A percentile compares a stretch with the other conserved stretches of the same genome.
phyloP scores from a whole-genome alignment of 2,329 filamentous ascomycete species.

The Sporothrix mexicana region DNA sequence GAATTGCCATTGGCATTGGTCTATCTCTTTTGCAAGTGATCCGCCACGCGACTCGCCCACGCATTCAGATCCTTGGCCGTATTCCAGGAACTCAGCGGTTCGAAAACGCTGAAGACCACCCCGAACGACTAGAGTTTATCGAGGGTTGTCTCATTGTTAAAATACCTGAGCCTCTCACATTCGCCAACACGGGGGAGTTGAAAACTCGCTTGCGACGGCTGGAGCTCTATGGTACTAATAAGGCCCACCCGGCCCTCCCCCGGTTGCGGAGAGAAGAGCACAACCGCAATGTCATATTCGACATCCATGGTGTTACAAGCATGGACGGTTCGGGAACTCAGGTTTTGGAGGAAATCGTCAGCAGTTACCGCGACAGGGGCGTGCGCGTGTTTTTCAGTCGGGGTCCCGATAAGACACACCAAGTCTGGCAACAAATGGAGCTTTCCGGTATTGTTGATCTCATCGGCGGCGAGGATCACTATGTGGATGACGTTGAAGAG shows the following conservation, averaged over 20 bases:
- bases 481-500: slow-evolving; percentile 82
- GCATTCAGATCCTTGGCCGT: slow-evolving; percentile 94
- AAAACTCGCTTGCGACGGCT: slow-evolving; percentile 82
- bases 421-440: slow-evolving; percentile 75
- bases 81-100: slow-evolving; percentile 83
- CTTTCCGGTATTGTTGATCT: slow-evolving; percentile 83
- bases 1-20: slow-evolving; percentile 92
- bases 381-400: slow-evolving; percentile 78
- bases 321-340: slow-evolving; percentile 94
- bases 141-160: slow-evolving; percentile 95
- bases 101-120: slow-evolving; percentile 79
- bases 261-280: slow-evolving; percentile 76
- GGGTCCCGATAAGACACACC: slow-evolving; percentile 54
- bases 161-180: slow-evolving; percentile 94
- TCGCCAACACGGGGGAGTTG: slow-evolving; percentile 93
- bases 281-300: slow-evolving; percentile 93
- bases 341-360: slow-evolving; percentile 87
- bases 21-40: slow-evolving; percentile 89
- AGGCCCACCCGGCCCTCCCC: slow-evolving; percentile 86
- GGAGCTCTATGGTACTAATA: slow-evolving; percentile 86
- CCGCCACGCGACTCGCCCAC: slow-evolving; percentile 85
- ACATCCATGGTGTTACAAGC: slow-evolving; percentile 95
- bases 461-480: slow-evolving; percentile 77
- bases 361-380: slow-evolving; percentile 75
- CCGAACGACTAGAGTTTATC: slow-evolving; percentile 80